Evolutionary conservation across 345 rosid genomes (phyloP), one percentile per base, ranked within the genome.

Genomic region (Isatis tinctoria): DNA sequence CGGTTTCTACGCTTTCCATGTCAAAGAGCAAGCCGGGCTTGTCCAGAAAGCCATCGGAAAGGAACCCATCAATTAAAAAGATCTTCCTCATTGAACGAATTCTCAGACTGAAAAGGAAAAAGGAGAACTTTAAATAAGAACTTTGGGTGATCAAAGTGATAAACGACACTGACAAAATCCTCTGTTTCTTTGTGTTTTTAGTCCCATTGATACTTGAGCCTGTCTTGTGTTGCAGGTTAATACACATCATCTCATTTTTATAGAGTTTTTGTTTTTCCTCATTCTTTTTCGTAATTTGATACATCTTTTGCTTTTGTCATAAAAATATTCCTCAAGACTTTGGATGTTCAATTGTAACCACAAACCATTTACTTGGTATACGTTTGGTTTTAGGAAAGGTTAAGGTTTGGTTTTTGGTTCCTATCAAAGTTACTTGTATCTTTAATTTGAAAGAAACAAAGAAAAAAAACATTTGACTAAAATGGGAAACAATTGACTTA

Each of bases 1-100:
- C 0, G 89, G 96, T 69, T 90, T 86, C 79, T 82, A 80, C 73
- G 78, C 78, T 60, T 72, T 74, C 61, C 91, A 90, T 57, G 81
- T 68, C 56, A 85, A 86, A 70, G 87, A 90, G 73, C 93, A 84
- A 78, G 61, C 84, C 2, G 90, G 52, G 62, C 82, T 87, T 16
- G 73, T 90, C 69, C 81, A 76, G 60, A 80, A 70, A 43, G 88
- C 93, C 27, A 69, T 87, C 61, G 88, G 83, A 59, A 81, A 73
- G 4, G 86, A 85, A 60, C 83, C 91, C 54, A 83, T 90, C 61
- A 56, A 68, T 36, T 70, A 37, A 69, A 30, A 28, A 22, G 10
- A 11, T 14, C 32, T 9, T 74, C 16, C 7, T 17, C 26, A 26
- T 26, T 3, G 10, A 20, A 27, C 28, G 60, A 27, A 17, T 28